Conservation (phyloP, 2,329 filamentous ascomycete genomes). For the Aotearoamyces nothofagi region DNA sequence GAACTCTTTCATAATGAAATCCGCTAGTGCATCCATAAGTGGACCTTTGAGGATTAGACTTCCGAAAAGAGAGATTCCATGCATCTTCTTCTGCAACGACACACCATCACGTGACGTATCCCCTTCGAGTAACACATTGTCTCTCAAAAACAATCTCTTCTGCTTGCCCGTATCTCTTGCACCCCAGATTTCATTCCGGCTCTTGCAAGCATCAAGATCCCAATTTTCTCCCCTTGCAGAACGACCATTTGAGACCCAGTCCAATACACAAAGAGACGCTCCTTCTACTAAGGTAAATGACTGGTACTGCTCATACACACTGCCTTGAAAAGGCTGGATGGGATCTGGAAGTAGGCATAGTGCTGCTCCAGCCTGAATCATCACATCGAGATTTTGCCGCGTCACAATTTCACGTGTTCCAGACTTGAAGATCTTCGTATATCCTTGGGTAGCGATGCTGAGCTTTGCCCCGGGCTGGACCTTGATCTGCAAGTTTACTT, state of each 20-base stretch:
- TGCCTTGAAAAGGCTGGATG: slow-evolving; percentile 76
- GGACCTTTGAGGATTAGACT: slow-evolving; percentile 72
- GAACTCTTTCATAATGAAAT: slow-evolving; percentile 72
- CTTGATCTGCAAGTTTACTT: slow-evolving; percentile 55
- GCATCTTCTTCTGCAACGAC: slow-evolving; percentile 44
- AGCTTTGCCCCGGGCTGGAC: slow-evolving; percentile 52
- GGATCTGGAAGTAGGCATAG: slow-evolving; percentile 73
- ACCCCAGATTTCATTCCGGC: slow-evolving; percentile 77
- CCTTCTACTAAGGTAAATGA: slow-evolving; percentile 47
- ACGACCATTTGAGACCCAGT: slow-evolving; percentile 89
- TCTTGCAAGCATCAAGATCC: slow-evolving; percentile 66
- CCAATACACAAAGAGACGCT: slow-evolving; percentile 63
- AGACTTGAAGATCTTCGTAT: slow-evolving; percentile 93
- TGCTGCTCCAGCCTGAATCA: slow-evolving; percentile 32
- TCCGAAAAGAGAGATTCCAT: slow-evolving; percentile 62
- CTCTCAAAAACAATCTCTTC: slow-evolving; percentile 60
- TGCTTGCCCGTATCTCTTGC: slow-evolving; percentile 23
- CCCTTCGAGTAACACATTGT: slow-evolving; percentile 63
- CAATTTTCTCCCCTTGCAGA: slow-evolving; percentile 77
- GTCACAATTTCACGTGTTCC: slow-evolving; percentile 37
- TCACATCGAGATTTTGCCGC: slow-evolving; percentile 37
- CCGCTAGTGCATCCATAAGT: slow-evolving; percentile 46
- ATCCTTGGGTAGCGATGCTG: slow-evolving; percentile 55
- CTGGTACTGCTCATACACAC: slow-evolving; percentile 74
- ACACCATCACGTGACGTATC: slow-evolving; percentile 26